These are phyloP conservation scores for Colletotrichum camelliae DNA, from an alignment of 2,329 filamentous ascomycete species.

Conservation along the genomic window DNA sequence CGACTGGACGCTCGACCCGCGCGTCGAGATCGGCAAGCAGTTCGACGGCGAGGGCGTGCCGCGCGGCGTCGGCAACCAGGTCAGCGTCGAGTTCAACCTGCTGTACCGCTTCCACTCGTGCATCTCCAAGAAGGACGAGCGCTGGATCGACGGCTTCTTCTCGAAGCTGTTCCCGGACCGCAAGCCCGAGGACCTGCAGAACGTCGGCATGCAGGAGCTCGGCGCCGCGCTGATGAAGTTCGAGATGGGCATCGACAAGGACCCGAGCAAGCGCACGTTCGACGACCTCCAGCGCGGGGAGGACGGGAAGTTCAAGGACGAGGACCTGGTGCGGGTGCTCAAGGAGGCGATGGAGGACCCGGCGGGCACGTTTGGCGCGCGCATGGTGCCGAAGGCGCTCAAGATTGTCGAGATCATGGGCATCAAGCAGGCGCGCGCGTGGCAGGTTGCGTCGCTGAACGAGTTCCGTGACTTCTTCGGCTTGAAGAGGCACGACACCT, in stretches of 20 bases:
- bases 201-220: conserved; percentile 42
- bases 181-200: conserved; percentile 33
- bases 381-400: conserved; percentile 63
- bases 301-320: conserved; percentile 61
- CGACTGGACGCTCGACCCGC: conserved; percentile 68
- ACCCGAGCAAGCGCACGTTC: conserved; percentile 54
- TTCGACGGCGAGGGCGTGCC: conserved; percentile 50
- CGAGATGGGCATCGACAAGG: conserved; percentile 42
- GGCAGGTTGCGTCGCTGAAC: conserved; percentile 67
- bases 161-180: conserved; percentile 45
- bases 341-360: conserved; percentile 65
- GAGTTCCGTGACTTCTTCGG: conserved; percentile 70
- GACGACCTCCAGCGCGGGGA: conserved; percentile 50
- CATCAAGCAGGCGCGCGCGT: conserved; percentile 65
- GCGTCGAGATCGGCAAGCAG: conserved; percentile 59
- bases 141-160: conserved; percentile 64
- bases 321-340: conserved; percentile 62
- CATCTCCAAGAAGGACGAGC: conserved; percentile 64
- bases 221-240: conserved; percentile 31
- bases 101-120: conserved; percentile 71
- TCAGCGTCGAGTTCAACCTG: conserved; percentile 72
- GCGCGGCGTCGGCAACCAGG: conserved; percentile 68
- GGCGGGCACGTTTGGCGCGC: conserved; percentile 63
- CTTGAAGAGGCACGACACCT: conserved; percentile 59
- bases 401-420: conserved; percentile 67